Percentiles rank a stretch among this genome's conserved stretches.
These are phyloP conservation scores for Aspergillus wentii DNA, from an alignment of 495 filamentous ascomycete species.

Conservation along the genomic window DNA sequence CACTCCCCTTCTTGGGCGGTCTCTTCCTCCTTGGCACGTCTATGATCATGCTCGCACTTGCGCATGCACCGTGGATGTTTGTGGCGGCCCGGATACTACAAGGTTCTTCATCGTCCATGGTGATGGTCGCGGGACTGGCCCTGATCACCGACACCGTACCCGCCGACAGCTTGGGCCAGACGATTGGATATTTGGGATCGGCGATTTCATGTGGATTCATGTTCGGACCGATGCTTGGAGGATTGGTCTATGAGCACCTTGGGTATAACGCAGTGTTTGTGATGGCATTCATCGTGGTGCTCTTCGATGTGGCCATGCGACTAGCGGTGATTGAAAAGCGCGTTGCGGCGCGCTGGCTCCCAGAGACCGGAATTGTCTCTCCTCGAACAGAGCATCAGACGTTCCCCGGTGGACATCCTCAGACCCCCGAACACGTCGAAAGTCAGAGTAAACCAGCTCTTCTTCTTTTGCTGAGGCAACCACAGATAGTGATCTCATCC, in stretches of 20 bases:
- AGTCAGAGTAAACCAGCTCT: no score
- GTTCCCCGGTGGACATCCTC: no score
- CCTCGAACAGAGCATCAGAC: no score
- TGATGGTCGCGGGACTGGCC: conserved; percentile 60
- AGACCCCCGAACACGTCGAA: no score
- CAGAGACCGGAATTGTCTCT: no score
- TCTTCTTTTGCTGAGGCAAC: conserved; percentile 21
- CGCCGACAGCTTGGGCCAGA: conserved; percentile 51
- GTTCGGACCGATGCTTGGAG: conserved; percentile 54
- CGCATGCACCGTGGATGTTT: conserved; percentile 45
- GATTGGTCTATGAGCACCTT: conserved; percentile 53
- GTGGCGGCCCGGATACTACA: conserved; percentile 56
- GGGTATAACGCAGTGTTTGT: conserved; percentile 59
- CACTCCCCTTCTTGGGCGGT: conserved; percentile 54
- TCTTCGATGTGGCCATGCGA: conserved; percentile 59
- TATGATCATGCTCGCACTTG: conserved; percentile 53
- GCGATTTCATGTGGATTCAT: conserved; percentile 28
- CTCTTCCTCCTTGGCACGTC: conserved; percentile 49
- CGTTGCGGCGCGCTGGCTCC: conserved; percentile 18
- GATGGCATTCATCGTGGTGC: conserved; percentile 51
- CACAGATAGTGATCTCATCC: conserved; percentile 27
- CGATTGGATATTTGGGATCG: conserved; percentile 38
- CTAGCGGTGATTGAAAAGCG: conserved; percentile 61
- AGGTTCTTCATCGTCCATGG: conserved; percentile 56
- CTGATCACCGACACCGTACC: conserved; percentile 57